Evolutionary conservation across 805 yeast species (phyloP), one percentile per base, ranked within the genome.

Genomic region (Myxozyma nipponensis): DNA sequence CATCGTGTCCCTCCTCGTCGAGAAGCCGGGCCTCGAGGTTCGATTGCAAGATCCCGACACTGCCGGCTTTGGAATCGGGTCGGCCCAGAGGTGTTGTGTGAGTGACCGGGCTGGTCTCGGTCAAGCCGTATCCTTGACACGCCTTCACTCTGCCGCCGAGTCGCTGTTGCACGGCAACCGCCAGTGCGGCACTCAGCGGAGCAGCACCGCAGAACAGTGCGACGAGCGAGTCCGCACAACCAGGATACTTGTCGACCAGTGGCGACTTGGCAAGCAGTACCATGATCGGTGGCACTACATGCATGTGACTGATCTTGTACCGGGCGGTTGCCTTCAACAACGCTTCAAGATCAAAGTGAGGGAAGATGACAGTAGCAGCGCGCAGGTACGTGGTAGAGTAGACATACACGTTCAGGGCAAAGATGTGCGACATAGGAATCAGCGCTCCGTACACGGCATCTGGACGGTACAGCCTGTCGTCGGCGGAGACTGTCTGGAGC

Each of bases 51-150:
- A 68, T 62, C 21, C 78, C 75, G n/a, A 78, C 69, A 1, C 81
- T 67, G 4, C 79, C 81, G 52, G 72, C 40, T 37, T 54, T 56
- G 9, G 15, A 4, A 10, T 54, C 58, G 1, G 56, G 54, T 7
- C 50, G 32, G 26, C 32, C 42, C 13, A 44, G 36, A 1, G 84
- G 85, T 60, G 81, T 76, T 13, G 45, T 21, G 23, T 37, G 40
- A 23, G 47, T 34, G 5, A 44, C 51, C 2, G 54, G 54, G 28
- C 47, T 46, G 15, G 82, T 72, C 64, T 82, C 88, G 4, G 86
- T 81, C 53, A 79, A 68, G 3, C 86, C 86, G 64, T 79, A 79
- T 15, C 83, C 83, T 60, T 77, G 80, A 13, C 35, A 42, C 6
- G 46, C 30, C 17, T 24, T 30, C 6, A 46, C 17, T n/a, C 40